Percentiles rank a stretch among this genome's conserved stretches.
Conservation (phyloP, 331 rosid species). For the Ulmus americana region DNA sequence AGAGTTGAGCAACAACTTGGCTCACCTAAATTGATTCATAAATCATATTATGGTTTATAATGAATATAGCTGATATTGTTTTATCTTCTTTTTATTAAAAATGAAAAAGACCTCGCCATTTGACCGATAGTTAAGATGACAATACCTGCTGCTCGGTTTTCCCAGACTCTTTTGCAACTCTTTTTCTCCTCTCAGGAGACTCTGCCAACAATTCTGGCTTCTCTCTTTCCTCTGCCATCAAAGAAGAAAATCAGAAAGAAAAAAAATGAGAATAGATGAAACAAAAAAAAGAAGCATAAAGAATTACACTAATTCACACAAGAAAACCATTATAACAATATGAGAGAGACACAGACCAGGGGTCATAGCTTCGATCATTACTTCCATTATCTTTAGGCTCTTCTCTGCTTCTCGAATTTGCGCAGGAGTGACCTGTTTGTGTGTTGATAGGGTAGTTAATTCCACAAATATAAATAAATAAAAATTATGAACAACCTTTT, state of each 20-base stretch:
- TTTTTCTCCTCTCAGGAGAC: conserved; percentile 78
- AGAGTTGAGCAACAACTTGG: conserved; percentile 85
- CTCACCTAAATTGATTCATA: conserved; percentile 52
- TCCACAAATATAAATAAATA: conserved; percentile 2
- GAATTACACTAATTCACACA: neutral
- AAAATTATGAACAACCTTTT: neutral
- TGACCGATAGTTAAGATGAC: neutral
- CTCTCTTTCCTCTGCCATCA: conserved; percentile 81
- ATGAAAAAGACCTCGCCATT: neutral
- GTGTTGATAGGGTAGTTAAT: conserved; percentile 13
- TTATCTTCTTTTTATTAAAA: neutral
- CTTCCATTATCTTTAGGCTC: conserved; percentile 80
- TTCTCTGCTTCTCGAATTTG: conserved; percentile 98
- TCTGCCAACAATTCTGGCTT: conserved; percentile 92
- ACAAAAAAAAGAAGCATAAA: neutral
- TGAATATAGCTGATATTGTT: neutral
- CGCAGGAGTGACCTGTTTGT: conserved; percentile 81
- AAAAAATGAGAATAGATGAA: neutral
- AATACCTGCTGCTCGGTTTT: conserved; percentile 93
- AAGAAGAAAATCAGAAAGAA: conserved; percentile 21
- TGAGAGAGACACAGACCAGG: conserved; percentile 48
- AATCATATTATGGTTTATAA: neutral
- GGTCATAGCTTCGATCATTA: conserved; percentile 95
- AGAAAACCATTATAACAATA: conserved; percentile 7
- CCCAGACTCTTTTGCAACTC: conserved; percentile 83